Base-by-base conservation (phyloP, 495 filamentous ascomycete genomes). In the Penicillium cosmopolitanum region DNA sequence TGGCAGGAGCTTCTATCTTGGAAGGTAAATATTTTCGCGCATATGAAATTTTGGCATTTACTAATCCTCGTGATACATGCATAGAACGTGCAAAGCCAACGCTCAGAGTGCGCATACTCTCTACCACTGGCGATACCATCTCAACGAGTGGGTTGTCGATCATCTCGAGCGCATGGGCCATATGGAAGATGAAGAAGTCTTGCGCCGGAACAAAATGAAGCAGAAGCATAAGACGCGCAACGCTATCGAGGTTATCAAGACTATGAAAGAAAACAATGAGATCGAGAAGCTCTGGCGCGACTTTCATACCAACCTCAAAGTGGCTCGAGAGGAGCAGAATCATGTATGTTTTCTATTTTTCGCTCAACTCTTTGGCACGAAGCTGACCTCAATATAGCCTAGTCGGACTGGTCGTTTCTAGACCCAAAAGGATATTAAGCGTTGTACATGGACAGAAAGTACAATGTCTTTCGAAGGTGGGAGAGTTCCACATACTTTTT, bases 91-190 rank as follows among this genome's bases (percentile, higher is more conserved):
- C 79, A 84, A 80, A 58, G 71, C 65, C 48, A 92, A 91, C 66
- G 88, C 91, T 7, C 74, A 81, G 55, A 85, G 85, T 15, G 88
- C 88, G 0, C 91, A 94, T 63, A 80, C 78, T 0, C 77, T 94
- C 2, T 79, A 81, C 1, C 91, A 95, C 71, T 95, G 91, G 91
- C 87, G 88, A 43, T 83, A 82, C 64, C 83, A 85, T 33, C 84
- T 94, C 43, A 88, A 90, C 59, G 79, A 89, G 59, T 88, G 80
- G 80, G 87, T 92, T 4, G 77, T 88, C 13, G 77, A 84, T 15
- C 83, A 83, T 53, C 82, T 95, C 5, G 66, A 74, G 5, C 64
- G 65, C 12, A 74, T 83, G 50, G 87, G 88, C 11, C 79, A 85
- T 56, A 69, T 82, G 34, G 68, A 70, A 0, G 72, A 82, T 7